A percentile compares a stretch with the other conserved stretches of the same genome.
Evolutionary conservation across 257 asterid genomes (phyloP).

Genomic region (Marsdenia floribunda): DNA sequence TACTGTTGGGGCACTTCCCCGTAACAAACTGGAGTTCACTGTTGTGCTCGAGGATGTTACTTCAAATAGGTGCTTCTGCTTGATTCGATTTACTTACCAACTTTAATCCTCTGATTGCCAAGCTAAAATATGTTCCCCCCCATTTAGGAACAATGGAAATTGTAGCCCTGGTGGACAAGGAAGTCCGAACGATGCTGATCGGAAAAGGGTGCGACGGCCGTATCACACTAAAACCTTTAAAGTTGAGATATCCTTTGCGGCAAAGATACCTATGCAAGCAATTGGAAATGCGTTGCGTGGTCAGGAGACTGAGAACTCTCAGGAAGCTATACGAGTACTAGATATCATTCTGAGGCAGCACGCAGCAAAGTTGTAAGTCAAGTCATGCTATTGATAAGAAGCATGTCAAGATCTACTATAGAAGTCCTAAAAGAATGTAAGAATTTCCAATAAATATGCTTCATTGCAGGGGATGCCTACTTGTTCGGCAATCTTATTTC

Average conservation of each 20-base stretch:
- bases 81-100: background rate
- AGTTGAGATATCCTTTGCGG: conserved; percentile 84
- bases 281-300: conserved; percentile 69
- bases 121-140: background rate
- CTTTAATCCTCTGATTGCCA: background rate
- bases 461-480: conserved; percentile 9
- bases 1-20: conserved; percentile 81
- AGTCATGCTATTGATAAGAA: background rate
- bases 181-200: conserved; percentile 1
- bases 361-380: conserved; percentile 90
- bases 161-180: conserved; percentile 55
- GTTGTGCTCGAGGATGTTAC: conserved; percentile 81
- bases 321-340: conserved; percentile 42
- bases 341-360: conserved; percentile 92
- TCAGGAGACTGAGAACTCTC: conserved; percentile 67
- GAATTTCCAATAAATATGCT: background rate
- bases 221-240: conserved; percentile 69
- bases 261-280: conserved; percentile 44
- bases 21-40: conserved; percentile 76
- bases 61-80: conserved; percentile 47
- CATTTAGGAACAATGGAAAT: conserved; percentile 64
- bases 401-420: background rate
- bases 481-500: conserved; percentile 9
- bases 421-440: background rate
- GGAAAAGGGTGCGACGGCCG: conserved; percentile 62